A percentile compares a stretch with the other conserved stretches of the same genome.
Evolutionary conservation across 2,329 filamentous ascomycete genomes (phyloP).

Genomic region (Ophidiomyces ophidiicola): DNA sequence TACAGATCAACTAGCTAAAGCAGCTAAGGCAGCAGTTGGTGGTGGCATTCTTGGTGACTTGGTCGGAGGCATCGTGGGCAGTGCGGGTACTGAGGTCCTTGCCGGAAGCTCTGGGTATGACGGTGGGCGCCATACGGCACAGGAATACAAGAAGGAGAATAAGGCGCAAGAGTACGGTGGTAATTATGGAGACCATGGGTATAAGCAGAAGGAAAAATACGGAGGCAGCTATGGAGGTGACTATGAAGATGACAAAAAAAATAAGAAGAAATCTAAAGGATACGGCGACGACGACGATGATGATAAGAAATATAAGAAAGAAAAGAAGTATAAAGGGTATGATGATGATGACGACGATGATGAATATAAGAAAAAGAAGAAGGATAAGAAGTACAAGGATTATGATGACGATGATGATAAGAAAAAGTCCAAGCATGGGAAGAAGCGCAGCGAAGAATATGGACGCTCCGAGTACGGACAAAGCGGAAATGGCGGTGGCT

Average conservation of each 20-base stretch:
- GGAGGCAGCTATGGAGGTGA: not conserved
- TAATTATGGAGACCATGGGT: not conserved
- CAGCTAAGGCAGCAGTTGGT: conserved; percentile 48
- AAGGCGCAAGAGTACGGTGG: conserved; percentile 10
- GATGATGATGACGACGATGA: not conserved
- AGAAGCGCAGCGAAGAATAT: conserved; percentile 9
- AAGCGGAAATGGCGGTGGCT: not conserved
- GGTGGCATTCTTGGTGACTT: conserved; percentile 58
- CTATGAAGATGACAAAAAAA: conserved; percentile 1
- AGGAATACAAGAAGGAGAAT: conserved; percentile 11
- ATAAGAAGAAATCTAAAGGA: conserved; percentile 2
- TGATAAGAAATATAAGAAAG: conserved; percentile 5
- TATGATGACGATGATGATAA: conserved; percentile 1
- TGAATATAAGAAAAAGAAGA: conserved; percentile 2
- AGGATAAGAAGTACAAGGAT: conserved; percentile 3
- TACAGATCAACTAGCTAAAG: conserved; percentile 34
- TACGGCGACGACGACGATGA: conserved; percentile 2
- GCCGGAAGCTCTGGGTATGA: conserved; percentile 53
- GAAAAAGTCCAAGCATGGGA: conserved; percentile 1
- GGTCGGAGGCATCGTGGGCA: conserved; percentile 51
- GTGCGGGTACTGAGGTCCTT: conserved; percentile 43
- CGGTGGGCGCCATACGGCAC: conserved; percentile 35
- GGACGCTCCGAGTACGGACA: conserved; percentile 10
- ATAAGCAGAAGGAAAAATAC: conserved; percentile 8
- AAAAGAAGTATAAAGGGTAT: conserved; percentile 9